Evolutionary conservation across 83 land plant species (phyloP).

Genomic region (Picea abies): DNA sequence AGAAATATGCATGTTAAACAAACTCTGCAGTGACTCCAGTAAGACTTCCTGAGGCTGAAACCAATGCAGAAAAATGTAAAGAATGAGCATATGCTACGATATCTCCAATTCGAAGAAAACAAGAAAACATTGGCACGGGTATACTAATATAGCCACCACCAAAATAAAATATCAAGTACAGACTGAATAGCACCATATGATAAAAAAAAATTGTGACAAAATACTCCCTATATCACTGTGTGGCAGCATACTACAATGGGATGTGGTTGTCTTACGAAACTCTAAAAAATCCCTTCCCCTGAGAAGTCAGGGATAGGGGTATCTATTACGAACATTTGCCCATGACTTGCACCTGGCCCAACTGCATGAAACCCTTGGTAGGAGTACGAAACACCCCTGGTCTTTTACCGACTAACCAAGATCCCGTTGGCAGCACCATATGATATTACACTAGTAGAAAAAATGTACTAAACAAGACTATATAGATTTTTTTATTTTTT

Average conservation of each 20-base stretch:
- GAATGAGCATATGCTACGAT: conserved; percentile 4
- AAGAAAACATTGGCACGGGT: neutral
- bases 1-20: conserved; percentile 59
- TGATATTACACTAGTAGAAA: neutral
- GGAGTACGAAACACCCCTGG: too few relatives aligned
- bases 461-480: neutral
- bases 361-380: too few relatives aligned
- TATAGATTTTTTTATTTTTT: too few relatives aligned
- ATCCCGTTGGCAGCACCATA: neutral
- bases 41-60: conserved; percentile 39
- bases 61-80: neutral
- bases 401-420: too few relatives aligned
- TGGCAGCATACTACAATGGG: too few relatives aligned
- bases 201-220: too few relatives aligned
- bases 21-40: conserved; percentile 41
- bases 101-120: neutral
- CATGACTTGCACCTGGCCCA: too few relatives aligned
- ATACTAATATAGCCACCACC: neutral
- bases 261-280: too few relatives aligned
- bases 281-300: too few relatives aligned
- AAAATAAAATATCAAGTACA: neutral
- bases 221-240: too few relatives aligned
- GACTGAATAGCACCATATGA: neutral
- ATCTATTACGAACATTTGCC: too few relatives aligned
- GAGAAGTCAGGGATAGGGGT: too few relatives aligned